These are phyloP conservation scores for Pseudognaphalium luteoalbum DNA, from an alignment of 129 eudicot species.

Conservation along the genomic window DNA sequence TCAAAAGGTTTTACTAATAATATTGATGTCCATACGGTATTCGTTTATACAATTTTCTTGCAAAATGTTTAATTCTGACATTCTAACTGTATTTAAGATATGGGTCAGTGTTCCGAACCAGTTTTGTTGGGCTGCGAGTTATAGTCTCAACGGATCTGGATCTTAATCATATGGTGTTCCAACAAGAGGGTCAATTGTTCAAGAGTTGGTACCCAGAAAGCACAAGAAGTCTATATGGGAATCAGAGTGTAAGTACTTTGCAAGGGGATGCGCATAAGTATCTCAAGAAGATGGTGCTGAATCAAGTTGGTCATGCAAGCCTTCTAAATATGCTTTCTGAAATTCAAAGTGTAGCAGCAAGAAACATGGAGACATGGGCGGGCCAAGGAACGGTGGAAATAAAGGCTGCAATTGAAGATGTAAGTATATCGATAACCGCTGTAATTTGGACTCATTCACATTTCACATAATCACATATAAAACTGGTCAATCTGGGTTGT, in stretches of 20 bases:
- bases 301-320: slow-evolving; percentile 67
- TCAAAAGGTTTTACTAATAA: too few species aligned
- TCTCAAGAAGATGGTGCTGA: slow-evolving; percentile 76
- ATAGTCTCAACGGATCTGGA: slow-evolving; percentile 73
- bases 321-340: slow-evolving; percentile 68
- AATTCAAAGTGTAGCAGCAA: slow-evolving; percentile 47
- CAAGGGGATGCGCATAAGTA: slow-evolving; percentile 82
- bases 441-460: background rate
- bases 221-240: slow-evolving; percentile 63
- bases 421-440: slow-evolving; percentile 26
- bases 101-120: slow-evolving; percentile 74
- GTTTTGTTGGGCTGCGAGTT: slow-evolving; percentile 61
- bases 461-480: background rate
- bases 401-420: slow-evolving; percentile 63
- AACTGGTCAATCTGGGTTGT: background rate
- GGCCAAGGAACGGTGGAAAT: slow-evolving; percentile 43
- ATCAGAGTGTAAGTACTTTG: slow-evolving; percentile 64
- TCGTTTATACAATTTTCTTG: background rate
- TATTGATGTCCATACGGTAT: background rate
- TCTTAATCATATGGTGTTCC: slow-evolving; percentile 63
- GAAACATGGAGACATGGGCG: slow-evolving; percentile 51
- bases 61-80: slow-evolving; percentile 6
- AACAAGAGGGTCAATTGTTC: slow-evolving; percentile 62
- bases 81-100: slow-evolving; percentile 39
- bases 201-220: slow-evolving; percentile 82